Evolutionary conservation across 2,329 filamentous ascomycete genomes (phyloP).

Genomic region (Neurospora sp.): DNA sequence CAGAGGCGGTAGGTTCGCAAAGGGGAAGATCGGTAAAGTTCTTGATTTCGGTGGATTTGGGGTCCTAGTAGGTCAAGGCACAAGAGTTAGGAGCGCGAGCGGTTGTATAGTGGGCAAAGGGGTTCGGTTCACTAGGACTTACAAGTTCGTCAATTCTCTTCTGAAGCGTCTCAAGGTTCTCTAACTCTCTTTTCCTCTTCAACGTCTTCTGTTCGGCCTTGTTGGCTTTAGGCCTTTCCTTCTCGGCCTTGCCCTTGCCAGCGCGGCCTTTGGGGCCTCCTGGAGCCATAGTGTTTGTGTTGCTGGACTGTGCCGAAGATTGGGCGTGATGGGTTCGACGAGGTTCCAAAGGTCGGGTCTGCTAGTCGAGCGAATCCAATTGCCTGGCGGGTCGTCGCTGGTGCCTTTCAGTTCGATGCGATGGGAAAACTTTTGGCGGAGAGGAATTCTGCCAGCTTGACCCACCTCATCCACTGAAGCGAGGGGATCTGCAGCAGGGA

Average conservation of each 20-base stretch:
- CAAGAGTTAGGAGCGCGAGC: slow-evolving; percentile 6
- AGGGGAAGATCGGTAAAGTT: slow-evolving; percentile 79
- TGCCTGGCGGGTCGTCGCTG: background rate
- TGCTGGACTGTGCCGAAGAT: background rate
- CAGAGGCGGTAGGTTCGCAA: slow-evolving; percentile 66
- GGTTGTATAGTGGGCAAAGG: background rate
- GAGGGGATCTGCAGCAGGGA: background rate
- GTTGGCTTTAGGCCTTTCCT: slow-evolving; percentile 1
- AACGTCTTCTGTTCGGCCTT: slow-evolving; percentile 13
- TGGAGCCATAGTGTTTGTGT: slow-evolving; percentile 6
- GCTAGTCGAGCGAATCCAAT: background rate
- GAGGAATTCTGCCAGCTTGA: slow-evolving; percentile 11
- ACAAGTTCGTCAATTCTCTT: slow-evolving; percentile 45
- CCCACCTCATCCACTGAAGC: slow-evolving; percentile 4
- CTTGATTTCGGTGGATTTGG: slow-evolving; percentile 47
- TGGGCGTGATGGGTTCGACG: background rate
- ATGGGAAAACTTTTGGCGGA: slow-evolving; percentile 5
- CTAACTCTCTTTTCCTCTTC: slow-evolving; percentile 17
- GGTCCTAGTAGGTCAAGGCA: slow-evolving; percentile 36
- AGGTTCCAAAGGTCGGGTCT: slow-evolving; percentile 1
- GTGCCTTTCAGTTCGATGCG: background rate
- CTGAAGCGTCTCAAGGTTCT: slow-evolving; percentile 20
- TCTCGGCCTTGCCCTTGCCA: background rate
- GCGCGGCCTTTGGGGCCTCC: slow-evolving; percentile 3
- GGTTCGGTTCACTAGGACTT: slow-evolving; percentile 28